A percentile compares a stretch with the other conserved stretches of the same genome.
Conservation (phyloP, 169 alveolate genomes). For the Sarcocystis neurona region DNA sequence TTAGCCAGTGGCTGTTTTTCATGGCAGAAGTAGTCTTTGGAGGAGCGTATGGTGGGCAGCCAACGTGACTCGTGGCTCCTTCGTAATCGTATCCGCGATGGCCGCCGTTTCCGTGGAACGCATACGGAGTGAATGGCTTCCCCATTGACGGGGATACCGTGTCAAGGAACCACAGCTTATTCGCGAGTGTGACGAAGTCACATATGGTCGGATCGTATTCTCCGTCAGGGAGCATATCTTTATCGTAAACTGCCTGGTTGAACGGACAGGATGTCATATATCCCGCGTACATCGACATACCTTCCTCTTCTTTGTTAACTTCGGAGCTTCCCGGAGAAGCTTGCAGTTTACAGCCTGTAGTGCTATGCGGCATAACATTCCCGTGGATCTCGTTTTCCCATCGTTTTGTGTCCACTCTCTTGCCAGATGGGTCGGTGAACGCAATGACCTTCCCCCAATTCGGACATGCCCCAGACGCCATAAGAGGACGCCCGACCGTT, state of each 20-base stretch:
- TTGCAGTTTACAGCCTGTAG: slow-evolving; percentile 36
- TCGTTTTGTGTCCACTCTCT: slow-evolving; percentile 20
- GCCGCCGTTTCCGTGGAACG: slow-evolving; percentile 70
- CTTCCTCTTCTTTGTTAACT: slow-evolving; percentile 58
- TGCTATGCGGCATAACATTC: slow-evolving; percentile 57
- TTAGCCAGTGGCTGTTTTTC: slow-evolving; percentile 49
- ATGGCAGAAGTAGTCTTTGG: slow-evolving; percentile 50
- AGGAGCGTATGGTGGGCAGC: slow-evolving; percentile 66
- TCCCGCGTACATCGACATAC: slow-evolving; percentile 66
- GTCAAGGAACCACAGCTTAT: slow-evolving; percentile 59
- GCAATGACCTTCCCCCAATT: slow-evolving; percentile 66
- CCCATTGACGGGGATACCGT: slow-evolving; percentile 25
- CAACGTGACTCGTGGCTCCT: slow-evolving; percentile 61
- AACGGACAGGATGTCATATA: slow-evolving; percentile 61
- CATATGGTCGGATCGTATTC: slow-evolving; percentile 56
- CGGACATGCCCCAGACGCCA: slow-evolving; percentile 69
- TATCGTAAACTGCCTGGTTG: slow-evolving; percentile 47
- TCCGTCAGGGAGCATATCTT: slow-evolving; percentile 57
- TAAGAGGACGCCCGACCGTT: slow-evolving; percentile 41
- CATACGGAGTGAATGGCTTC: slow-evolving; percentile 45
- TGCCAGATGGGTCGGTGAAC: slow-evolving; percentile 51
- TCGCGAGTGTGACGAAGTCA: slow-evolving; percentile 46
- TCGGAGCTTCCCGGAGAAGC: slow-evolving; percentile 56
- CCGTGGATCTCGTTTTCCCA: slow-evolving; percentile 66
- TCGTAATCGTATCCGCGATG: slow-evolving; percentile 60